Evolutionary conservation across 345 rosid genomes (phyloP).

Genomic region (Gynandropsis gynandra): DNA sequence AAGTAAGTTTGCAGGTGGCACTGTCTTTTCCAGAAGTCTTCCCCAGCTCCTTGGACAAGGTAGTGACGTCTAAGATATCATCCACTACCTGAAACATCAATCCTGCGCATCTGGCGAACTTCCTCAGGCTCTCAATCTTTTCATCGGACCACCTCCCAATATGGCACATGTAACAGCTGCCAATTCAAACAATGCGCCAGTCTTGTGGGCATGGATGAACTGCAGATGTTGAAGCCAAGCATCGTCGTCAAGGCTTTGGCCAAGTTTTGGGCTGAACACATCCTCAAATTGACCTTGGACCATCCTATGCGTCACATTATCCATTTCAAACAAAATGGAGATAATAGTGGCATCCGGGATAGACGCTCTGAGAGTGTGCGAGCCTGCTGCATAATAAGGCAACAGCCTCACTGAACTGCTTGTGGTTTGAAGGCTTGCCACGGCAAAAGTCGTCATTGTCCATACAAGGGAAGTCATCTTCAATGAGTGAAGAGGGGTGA

Average conservation of each 20-base stretch:
- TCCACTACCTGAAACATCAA: slow-evolving; percentile 75
- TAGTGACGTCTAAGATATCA: slow-evolving; percentile 65
- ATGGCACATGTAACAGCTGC: slow-evolving; percentile 62
- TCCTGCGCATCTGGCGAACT: slow-evolving; percentile 49
- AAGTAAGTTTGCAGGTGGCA: slow-evolving; percentile 55
- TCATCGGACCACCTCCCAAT: slow-evolving; percentile 52
- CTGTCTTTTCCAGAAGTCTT: slow-evolving; percentile 77
- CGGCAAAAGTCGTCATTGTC: slow-evolving; percentile 59
- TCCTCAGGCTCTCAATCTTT: slow-evolving; percentile 54
- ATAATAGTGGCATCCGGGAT: too few species aligned
- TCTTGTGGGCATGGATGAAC: slow-evolving; percentile 63
- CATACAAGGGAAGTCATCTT: slow-evolving; percentile 72
- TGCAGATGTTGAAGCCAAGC: slow-evolving; percentile 57
- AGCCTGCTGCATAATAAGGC: slow-evolving; percentile 60
- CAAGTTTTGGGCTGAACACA: too few species aligned
- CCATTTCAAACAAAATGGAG: too few species aligned
- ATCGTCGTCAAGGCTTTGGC: too few species aligned
- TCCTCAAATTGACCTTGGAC: too few species aligned
- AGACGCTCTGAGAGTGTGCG: slow-evolving; percentile 47
- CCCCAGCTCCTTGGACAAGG: slow-evolving; percentile 60
- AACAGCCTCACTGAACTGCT: slow-evolving; percentile 41
- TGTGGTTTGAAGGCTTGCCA: slow-evolving; percentile 55
- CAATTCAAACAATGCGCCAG: slow-evolving; percentile 52
- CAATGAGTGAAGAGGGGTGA: slow-evolving; percentile 58
- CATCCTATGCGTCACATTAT: too few species aligned